These are phyloP conservation scores for Bacidia rubella DNA, from an alignment of 495 filamentous ascomycete species.

Conservation along the genomic window DNA sequence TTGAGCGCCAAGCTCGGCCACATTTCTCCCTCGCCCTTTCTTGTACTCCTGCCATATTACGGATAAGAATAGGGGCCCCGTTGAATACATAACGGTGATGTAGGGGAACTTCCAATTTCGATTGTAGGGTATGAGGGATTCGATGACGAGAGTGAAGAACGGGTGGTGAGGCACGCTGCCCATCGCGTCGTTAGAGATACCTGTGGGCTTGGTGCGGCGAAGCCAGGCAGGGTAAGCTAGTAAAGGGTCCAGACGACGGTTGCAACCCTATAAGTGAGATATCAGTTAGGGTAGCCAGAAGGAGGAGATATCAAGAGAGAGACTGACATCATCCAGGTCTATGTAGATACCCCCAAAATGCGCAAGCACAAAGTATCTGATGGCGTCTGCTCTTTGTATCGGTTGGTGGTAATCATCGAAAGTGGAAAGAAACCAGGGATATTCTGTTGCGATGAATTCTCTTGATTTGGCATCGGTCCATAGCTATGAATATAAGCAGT, in stretches of 20 bases:
- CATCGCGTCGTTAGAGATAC: constrained; percentile 85
- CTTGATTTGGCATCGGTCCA: constrained; percentile 71
- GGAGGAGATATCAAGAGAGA: no score
- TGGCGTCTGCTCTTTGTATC: constrained; percentile 78
- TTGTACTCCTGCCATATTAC: constrained; percentile 77
- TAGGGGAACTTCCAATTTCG: constrained; percentile 70
- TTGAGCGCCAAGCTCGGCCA: constrained; percentile 1
- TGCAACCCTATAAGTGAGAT: constrained; percentile 49
- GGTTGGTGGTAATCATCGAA: constrained; percentile 69
- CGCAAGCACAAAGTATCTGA: constrained; percentile 75
- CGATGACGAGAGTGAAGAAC: constrained; percentile 65
- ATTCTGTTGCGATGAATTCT: constrained; percentile 63
- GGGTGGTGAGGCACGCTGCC: constrained; percentile 67
- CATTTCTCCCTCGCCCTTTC: constrained; percentile 15
- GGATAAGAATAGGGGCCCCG: constrained; percentile 71
- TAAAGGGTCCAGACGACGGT: constrained; percentile 65
- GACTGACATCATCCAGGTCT: constrained; percentile 70
- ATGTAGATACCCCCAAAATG: constrained; percentile 82
- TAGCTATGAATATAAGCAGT: constrained; percentile 35
- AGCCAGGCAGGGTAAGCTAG: constrained; percentile 74
- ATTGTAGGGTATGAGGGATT: constrained; percentile 55
- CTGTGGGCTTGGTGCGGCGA: constrained; percentile 65
- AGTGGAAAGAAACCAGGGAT: constrained; percentile 76
- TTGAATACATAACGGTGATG: constrained; percentile 79
- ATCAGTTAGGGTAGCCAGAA: neutral